Evolutionary conservation across 768 basidiomycete genomes (phyloP).

Genomic region (Russula vinacea): DNA sequence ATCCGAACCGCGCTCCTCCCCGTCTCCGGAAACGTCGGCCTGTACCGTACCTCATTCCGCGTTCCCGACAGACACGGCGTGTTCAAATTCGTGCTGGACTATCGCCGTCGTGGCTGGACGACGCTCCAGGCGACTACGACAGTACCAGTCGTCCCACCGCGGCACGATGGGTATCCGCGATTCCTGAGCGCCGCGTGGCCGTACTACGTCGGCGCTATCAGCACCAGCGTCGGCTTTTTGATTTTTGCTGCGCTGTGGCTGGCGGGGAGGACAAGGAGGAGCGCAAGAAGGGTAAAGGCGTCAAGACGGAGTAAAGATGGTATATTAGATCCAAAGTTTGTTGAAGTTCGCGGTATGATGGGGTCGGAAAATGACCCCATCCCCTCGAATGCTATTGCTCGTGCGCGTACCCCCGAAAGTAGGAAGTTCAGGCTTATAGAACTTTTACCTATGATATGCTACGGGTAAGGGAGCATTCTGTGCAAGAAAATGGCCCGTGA

Average conservation of each 20-base stretch:
- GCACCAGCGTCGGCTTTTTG: constrained; percentile 81
- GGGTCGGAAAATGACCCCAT: neutral
- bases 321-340: too few relatives aligned
- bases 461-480: too few relatives aligned
- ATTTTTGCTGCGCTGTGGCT: constrained; percentile 87
- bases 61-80: constrained; percentile 96
- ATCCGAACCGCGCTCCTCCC: constrained; percentile 74
- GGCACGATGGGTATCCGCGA: constrained; percentile 93
- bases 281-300: constrained; percentile 47
- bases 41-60: constrained; percentile 81
- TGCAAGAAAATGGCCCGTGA: too few relatives aligned
- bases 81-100: constrained; percentile 92
- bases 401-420: neutral
- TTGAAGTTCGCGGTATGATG: neutral
- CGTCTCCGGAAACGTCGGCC: constrained; percentile 53
- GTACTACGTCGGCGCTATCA: constrained; percentile 88
- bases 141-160: constrained; percentile 85
- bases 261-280: constrained; percentile 71
- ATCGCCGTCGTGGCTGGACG: constrained; percentile 78
- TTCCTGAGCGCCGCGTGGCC: constrained; percentile 97
- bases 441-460: too few relatives aligned
- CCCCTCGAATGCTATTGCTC: neutral
- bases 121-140: constrained; percentile 69
- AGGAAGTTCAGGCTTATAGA: too few relatives aligned
- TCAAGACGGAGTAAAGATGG: too few relatives aligned